Evolutionary conservation across 495 filamentous ascomycete genomes (phyloP), one percentile per base, ranked within the genome.

Genomic region (Extremus antarcticus): DNA sequence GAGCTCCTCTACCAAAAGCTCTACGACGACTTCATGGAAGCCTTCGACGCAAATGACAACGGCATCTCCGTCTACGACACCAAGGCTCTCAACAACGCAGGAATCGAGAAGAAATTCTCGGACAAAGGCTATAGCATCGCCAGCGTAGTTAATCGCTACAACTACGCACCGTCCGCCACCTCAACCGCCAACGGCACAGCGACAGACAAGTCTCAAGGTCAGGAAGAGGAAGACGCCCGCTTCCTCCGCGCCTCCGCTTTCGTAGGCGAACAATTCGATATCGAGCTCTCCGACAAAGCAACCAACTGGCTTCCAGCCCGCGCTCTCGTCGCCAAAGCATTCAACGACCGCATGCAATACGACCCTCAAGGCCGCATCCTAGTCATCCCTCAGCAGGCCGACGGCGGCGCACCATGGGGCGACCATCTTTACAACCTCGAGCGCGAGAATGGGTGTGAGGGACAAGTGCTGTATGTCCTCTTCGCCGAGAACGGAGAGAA

Each of bases 21-120:
- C 22, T 98, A 98, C 76, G 82, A 81, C 47, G 84, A 86, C 64
- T 95, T 97, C 70, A 81, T 98, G 70, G 92, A 98, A 71, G 88
- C 92, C 17, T 80, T 98, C 40, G 92, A 98, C 71, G 92, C 90
- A 53, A 90, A 97, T 68, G 92, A 98, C 73, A 98, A 98, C 70
- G 92, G 92, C 57, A 86, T 98, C 65, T 78, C 78, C 17, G 80
- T 70, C 41, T 95, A 95, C 69, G 86, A 91, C 62, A 66, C 80
- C 1, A 40, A 75, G 7, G 80, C 72, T 4, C 61, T 94, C 8
- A 65, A 70, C 17, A 77, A 78, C 9, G 84, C 85, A 1, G 80
- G 78, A 13, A 63, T 95, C 41, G 69, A 86, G 67, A 90, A 88
- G 72, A 77, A 81, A 52, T 98, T 95, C 69, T 81, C 81, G 54